Percentiles rank a stretch among this genome's conserved stretches.
Evolutionary conservation across 2,329 filamentous ascomycete genomes (phyloP).

Genomic region (Aspergillus luchuensis): DNA sequence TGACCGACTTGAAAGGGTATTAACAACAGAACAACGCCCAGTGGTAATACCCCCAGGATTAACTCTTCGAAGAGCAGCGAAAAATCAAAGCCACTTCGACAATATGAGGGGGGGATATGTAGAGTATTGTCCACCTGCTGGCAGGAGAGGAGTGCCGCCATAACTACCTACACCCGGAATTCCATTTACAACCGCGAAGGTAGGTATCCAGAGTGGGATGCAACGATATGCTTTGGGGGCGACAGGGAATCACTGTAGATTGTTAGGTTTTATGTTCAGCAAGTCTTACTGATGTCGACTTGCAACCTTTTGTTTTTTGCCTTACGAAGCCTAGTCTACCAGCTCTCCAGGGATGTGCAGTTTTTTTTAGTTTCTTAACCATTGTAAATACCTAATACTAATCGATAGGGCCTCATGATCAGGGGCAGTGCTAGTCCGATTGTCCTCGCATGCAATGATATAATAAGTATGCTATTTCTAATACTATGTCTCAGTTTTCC

Average conservation of each 20-base stretch:
- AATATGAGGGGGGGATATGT: constrained; percentile 35
- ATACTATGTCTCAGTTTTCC: background rate
- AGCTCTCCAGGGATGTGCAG: background rate
- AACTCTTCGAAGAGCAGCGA: constrained; percentile 51
- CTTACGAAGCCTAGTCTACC: background rate
- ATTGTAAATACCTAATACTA: background rate
- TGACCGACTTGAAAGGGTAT: constrained; percentile 40
- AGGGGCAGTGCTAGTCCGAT: background rate
- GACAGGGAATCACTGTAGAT: background rate
- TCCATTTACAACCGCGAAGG: constrained; percentile 22
- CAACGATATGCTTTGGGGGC: background rate
- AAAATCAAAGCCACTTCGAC: constrained; percentile 48
- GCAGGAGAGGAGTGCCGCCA: constrained; percentile 34
- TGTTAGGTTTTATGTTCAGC: constrained; percentile 1
- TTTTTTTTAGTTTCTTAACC: background rate
- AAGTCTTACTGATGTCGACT: background rate
- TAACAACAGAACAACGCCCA: constrained; percentile 38
- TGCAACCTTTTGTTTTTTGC: background rate
- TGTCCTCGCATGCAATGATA: constrained; percentile 1
- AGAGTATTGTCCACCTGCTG: constrained; percentile 39
- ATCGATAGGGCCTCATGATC: background rate
- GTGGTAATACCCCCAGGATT: constrained; percentile 42
- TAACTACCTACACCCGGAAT: constrained; percentile 27
- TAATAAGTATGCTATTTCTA: background rate
- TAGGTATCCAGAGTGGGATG: background rate